Evolutionary conservation across 148 eudicot species (phyloP).

Genomic region (Nepenthes gracilis): DNA sequence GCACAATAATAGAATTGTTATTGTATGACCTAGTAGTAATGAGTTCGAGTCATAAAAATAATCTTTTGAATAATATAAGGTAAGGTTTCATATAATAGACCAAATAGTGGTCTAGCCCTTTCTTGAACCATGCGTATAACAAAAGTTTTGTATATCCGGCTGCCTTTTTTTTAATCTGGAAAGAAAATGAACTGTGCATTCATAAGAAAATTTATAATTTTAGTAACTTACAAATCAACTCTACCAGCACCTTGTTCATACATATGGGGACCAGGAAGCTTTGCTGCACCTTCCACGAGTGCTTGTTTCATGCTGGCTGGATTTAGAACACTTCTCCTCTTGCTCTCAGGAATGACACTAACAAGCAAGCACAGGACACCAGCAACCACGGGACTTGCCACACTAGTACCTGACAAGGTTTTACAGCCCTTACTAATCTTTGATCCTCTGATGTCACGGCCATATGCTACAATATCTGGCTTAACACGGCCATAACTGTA

Average conservation of each 20-base stretch:
- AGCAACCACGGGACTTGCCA: slow-evolving; percentile 99
- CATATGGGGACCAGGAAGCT: slow-evolving; percentile 92
- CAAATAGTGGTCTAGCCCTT: no score
- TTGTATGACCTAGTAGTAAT: no score
- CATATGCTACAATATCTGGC: slow-evolving; percentile 98
- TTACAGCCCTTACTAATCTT: slow-evolving; percentile 97
- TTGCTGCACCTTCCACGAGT: slow-evolving; percentile 95
- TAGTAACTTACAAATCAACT: slow-evolving; percentile 80
- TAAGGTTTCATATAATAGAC: no score
- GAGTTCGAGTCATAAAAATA: no score
- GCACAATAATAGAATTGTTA: no score
- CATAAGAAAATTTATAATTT: neutral
- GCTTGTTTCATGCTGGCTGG: slow-evolving; percentile 99
- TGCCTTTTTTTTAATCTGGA: neutral
- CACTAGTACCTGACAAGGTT: slow-evolving; percentile 95
- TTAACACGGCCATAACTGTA: slow-evolving; percentile 95
- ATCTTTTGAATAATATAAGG: no score
- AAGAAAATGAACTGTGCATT: neutral
- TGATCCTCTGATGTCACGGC: slow-evolving; percentile 94
- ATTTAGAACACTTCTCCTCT: slow-evolving; percentile 61
- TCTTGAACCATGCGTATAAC: no score
- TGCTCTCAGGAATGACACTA: slow-evolving; percentile 73
- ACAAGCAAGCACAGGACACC: slow-evolving; percentile 96
- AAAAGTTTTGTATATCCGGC: no score
- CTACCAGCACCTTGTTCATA: slow-evolving; percentile 99